A percentile compares a stretch with the other conserved stretches of the same genome.
Evolutionary conservation across 2,329 filamentous ascomycete genomes (phyloP).

Genomic region (Botrytis hyacinthi): DNA sequence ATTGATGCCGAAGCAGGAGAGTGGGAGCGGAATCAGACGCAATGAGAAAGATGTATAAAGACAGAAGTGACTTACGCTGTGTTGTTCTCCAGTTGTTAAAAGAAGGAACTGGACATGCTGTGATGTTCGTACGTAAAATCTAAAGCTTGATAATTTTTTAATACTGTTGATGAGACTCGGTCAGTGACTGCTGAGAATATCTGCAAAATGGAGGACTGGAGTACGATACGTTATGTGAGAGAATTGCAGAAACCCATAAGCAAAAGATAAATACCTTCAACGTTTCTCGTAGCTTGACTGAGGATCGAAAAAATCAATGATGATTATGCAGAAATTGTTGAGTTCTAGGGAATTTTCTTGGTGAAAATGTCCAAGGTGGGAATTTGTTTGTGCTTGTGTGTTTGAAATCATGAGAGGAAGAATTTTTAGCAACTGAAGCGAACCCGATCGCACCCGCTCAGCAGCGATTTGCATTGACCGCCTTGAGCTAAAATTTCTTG

Average conservation of each 20-base stretch:
- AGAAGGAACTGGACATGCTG: not conserved
- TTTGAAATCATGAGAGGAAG: not conserved
- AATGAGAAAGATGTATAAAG: not conserved
- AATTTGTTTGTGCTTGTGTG: constrained; percentile 13
- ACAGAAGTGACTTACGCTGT: not conserved
- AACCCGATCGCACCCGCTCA: not conserved
- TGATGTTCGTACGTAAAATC: not conserved
- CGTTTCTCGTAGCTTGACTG: not conserved
- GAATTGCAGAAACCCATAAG: not conserved
- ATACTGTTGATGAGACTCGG: not conserved
- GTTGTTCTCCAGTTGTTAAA: not conserved
- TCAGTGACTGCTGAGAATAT: not conserved
- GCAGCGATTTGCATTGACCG: not conserved
- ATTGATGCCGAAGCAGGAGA: not conserved
- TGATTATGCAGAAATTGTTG: not conserved
- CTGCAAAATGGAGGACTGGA: not conserved
- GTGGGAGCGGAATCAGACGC: not conserved
- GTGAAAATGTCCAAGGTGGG: not conserved
- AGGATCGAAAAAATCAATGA: not conserved
- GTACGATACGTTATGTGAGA: not conserved
- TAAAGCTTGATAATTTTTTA: not conserved
- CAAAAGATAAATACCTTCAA: not conserved
- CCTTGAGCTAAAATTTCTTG: not conserved
- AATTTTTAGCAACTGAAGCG: not conserved
- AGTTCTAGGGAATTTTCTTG: no score